These are phyloP conservation scores for Fonsecaea erecta DNA, from an alignment of 2,329 filamentous ascomycete genomes.

Conservation along the genomic window DNA sequence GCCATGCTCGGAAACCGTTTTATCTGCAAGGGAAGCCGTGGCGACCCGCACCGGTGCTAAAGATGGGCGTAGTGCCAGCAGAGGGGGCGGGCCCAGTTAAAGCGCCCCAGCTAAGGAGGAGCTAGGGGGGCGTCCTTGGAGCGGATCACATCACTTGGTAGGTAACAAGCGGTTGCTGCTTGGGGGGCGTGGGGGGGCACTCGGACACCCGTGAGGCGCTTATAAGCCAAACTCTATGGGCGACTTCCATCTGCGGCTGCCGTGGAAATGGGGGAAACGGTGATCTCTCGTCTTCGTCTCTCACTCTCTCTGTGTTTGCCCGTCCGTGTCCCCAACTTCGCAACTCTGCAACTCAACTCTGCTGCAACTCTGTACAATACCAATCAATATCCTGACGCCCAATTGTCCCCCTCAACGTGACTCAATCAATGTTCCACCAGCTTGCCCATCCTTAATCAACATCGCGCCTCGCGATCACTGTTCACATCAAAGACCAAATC, in stretches of 20 bases:
- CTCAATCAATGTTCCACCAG: conserved; percentile 4
- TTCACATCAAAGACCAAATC: neutral
- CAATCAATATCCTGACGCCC: neutral
- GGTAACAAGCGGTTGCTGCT: neutral
- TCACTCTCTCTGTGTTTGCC: neutral
- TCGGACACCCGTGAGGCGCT: conserved; percentile 7
- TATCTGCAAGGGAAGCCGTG: neutral
- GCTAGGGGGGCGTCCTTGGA: neutral
- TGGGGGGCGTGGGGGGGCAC: too few species aligned
- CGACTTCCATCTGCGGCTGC: conserved; percentile 6
- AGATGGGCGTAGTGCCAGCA: conserved; percentile 6
- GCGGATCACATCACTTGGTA: neutral
- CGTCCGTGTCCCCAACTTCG: neutral
- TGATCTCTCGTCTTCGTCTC: neutral
- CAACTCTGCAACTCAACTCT: conserved; percentile 3
- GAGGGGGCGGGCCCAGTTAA: conserved; percentile 7
- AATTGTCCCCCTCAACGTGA: conserved; percentile 7
- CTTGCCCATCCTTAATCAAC: neutral
- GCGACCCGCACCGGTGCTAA: neutral
- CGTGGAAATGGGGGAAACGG: conserved; percentile 2
- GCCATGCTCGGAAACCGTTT: neutral
- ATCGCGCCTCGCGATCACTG: neutral
- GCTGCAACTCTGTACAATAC: conserved; percentile 1
- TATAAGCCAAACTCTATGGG: conserved; percentile 10
- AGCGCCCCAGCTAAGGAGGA: neutral